Evolutionary conservation across 2,329 filamentous ascomycete genomes (phyloP), one percentile per base, ranked within the genome.

Genomic region (Botrytis byssoidea): DNA sequence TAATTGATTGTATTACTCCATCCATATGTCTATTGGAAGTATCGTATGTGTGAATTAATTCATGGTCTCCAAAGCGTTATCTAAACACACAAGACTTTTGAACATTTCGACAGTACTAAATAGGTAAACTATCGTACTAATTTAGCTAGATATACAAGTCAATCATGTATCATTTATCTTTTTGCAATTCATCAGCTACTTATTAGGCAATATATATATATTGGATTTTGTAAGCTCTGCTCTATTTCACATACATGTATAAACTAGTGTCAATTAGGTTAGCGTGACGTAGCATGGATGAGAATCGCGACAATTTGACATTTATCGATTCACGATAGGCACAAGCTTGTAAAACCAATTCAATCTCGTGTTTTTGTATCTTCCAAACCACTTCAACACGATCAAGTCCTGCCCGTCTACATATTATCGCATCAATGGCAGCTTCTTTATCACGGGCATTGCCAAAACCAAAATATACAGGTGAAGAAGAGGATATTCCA

Each of bases 381-480:
- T 40, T 20, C 12, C 32, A 69, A 57, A 69, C n/a, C 37, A 67
- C 42, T 18, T 25, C 51, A 60, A n/a, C 22, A 22, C 61, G 40
- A 64, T 51, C 57, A 22, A 7, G 42, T 60, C n/a, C 25, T 20
- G 20, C 42, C 35, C 22, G 12, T 70, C 65, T 46, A 51, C 64
- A 66, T 77, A 82, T 74, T 75, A 93, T 93, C 90, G 85, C 90
- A 74, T 91, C 90, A 74, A 86, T 93, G 80, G 88, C 88, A 77
- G 87, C 89, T 74, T 93, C 93, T 74, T 88, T 98, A 61, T 90
- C 93, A 76, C 90, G 90, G 81, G 91, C 93, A 73, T 87, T 98
- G 61, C 95, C 95, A 5, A 95, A 95, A 82, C 95, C 95, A 25
- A 95, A 93, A 84, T 97, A 98, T 81, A 93, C 91, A 7, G 94